These are phyloP conservation scores for Didymella sp. DNA, from an alignment of 2,329 filamentous ascomycete genomes.

Conservation along the genomic window DNA sequence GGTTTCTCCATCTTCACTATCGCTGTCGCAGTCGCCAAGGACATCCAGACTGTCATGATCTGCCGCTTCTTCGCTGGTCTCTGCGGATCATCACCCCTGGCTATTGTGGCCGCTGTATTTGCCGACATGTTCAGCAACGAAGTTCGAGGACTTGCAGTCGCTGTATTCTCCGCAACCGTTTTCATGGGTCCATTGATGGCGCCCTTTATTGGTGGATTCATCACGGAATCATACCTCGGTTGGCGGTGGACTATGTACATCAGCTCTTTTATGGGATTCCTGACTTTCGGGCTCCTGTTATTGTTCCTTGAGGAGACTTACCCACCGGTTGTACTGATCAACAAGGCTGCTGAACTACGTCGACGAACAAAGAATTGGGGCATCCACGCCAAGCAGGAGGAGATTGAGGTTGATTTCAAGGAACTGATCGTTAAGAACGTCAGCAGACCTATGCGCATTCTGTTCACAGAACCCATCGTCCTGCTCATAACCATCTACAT, in stretches of 20 bases:
- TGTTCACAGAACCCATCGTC: conserved; percentile 60
- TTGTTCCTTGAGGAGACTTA: conserved; percentile 66
- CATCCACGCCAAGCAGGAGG: conserved; percentile 65
- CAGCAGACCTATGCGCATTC: conserved; percentile 57
- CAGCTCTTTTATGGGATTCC: conserved; percentile 63
- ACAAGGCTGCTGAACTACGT: conserved; percentile 62
- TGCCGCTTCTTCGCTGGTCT: conserved; percentile 62
- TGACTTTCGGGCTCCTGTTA: conserved; percentile 56
- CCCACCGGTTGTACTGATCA: conserved; percentile 63
- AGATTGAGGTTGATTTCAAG: conserved; percentile 60
- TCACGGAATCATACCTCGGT: conserved; percentile 56
- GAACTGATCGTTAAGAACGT: conserved; percentile 62
- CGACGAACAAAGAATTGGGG: conserved; percentile 66
- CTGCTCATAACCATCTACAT: conserved; percentile 57
- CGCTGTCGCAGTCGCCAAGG: conserved; percentile 58
- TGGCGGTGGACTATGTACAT: conserved; percentile 65
- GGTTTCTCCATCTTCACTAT: conserved; percentile 61
- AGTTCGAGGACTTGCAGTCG: conserved; percentile 52
- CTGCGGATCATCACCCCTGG: conserved; percentile 61
- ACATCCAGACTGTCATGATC: conserved; percentile 61
- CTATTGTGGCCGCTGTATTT: conserved; percentile 62
- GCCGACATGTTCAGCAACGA: conserved; percentile 64
- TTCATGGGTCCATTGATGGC: conserved; percentile 61
- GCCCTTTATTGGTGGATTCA: conserved; percentile 63
- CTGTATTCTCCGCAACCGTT: conserved; percentile 58